Evolutionary conservation across 2,329 filamentous ascomycete genomes (phyloP).

Genomic region (Gnomoniopsis smithogilvyi): DNA sequence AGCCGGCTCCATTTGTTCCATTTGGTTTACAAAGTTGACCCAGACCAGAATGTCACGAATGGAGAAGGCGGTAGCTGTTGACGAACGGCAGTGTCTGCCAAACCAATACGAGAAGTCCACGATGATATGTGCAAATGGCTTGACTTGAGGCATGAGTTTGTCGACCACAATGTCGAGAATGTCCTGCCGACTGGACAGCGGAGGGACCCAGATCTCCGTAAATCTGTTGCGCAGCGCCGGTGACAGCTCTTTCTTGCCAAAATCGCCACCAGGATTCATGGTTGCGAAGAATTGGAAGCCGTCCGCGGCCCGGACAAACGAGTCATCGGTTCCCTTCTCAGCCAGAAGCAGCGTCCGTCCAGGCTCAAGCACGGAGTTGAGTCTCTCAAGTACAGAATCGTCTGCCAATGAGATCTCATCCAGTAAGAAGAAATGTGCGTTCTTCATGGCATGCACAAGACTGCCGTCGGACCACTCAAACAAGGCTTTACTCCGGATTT

Average conservation of each 20-base stretch:
- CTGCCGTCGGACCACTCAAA: conserved; percentile 98
- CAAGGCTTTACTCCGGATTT: conserved; percentile 71
- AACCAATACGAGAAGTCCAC: conserved; percentile 94
- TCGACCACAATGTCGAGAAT: conserved; percentile 80
- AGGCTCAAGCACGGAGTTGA: conserved; percentile 95
- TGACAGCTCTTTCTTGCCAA: conserved; percentile 95
- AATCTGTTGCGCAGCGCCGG: conserved; percentile 94
- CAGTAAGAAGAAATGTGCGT: conserved; percentile 85
- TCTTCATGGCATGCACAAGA: conserved; percentile 89
- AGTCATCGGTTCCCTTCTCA: conserved; percentile 86
- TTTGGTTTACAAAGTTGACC: conserved; percentile 86
- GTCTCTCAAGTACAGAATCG: conserved; percentile 90
- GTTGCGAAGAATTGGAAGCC: conserved; percentile 97
- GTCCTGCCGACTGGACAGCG: conserved; percentile 80
- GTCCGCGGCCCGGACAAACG: conserved; percentile 68
- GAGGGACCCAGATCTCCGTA: conserved; percentile 97
- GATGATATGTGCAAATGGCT: conserved; percentile 63
- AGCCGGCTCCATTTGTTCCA: conserved; percentile 41
- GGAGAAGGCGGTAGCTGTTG: conserved; percentile 74
- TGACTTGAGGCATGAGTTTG: conserved; percentile 61
- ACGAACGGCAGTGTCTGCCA: conserved; percentile 73
- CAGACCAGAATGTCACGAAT: conserved; percentile 90
- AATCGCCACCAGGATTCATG: conserved; percentile 99
- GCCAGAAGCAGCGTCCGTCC: conserved; percentile 82
- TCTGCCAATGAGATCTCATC: conserved; percentile 98